Percentiles rank a stretch among this genome's conserved stretches.
phyloP scores from a whole-genome alignment of 306 rosid species.

The Vachellia collinsii region DNA sequence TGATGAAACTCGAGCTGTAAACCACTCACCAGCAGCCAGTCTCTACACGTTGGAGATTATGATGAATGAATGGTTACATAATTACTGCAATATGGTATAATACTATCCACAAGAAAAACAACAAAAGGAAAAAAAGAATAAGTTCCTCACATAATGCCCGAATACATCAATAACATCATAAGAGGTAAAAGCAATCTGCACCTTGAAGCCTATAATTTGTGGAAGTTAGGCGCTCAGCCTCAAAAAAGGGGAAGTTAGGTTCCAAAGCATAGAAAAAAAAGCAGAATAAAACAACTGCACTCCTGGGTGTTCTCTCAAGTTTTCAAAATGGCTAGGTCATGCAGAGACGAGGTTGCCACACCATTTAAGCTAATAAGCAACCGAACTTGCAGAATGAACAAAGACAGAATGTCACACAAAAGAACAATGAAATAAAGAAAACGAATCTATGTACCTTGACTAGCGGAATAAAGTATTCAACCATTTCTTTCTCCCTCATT shows the following conservation, averaged over 20 bases:
- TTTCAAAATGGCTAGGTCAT: neutral
- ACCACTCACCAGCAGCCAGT: slow-evolving; percentile 98
- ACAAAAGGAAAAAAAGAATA: neutral
- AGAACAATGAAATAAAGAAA: neutral
- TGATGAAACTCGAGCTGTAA: slow-evolving; percentile 93
- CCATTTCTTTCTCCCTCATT: slow-evolving; percentile 89
- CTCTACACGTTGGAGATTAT: slow-evolving; percentile 55
- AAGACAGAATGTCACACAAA: neutral
- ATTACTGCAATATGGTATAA: slow-evolving; percentile 16
- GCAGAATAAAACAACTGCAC: neutral
- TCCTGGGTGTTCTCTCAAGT: neutral
- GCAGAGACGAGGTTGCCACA: neutral
- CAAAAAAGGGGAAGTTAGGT: neutral
- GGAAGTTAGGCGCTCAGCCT: neutral
- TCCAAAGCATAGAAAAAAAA: neutral
- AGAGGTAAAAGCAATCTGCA: neutral
- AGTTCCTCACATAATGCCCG: neutral
- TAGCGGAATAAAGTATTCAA: slow-evolving; percentile 81
- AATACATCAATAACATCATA: slow-evolving; percentile 1
- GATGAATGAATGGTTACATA: slow-evolving; percentile 31
- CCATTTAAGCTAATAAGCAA: neutral
- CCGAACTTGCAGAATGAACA: neutral
- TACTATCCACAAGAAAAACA: neutral
- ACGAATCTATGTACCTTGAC: slow-evolving; percentile 66
- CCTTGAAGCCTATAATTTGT: neutral